phyloP scores from a whole-genome alignment of 768 basidiomycete species.

The Omphalotus guepiniiformis region DNA sequence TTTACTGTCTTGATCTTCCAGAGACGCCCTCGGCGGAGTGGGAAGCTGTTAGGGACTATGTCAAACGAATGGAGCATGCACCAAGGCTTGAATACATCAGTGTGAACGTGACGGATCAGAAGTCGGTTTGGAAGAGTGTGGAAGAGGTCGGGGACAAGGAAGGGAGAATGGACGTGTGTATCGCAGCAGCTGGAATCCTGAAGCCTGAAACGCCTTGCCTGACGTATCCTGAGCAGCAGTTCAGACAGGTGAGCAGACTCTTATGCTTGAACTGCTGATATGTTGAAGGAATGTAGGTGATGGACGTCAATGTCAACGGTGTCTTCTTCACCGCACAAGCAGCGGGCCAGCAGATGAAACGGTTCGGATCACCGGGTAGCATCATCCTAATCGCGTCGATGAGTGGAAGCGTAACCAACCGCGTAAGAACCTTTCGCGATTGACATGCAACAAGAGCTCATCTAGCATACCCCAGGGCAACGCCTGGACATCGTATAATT shows the following conservation, averaged over 20 bases:
- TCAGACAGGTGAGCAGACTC: conserved; percentile 45
- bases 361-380: conserved; percentile 50
- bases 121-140: conserved; percentile 49
- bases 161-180: conserved; percentile 66
- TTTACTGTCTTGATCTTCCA: conserved; percentile 70
- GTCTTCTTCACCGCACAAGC: conserved; percentile 65
- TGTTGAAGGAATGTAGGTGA: conserved; percentile 38
- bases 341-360: conserved; percentile 57
- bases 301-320: conserved; percentile 65
- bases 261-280: background rate
- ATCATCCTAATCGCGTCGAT: conserved; percentile 66
- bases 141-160: conserved; percentile 63
- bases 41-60: conserved; percentile 48
- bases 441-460: background rate
- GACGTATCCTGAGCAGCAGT: conserved; percentile 61
- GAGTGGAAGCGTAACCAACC: conserved; percentile 55
- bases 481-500: conserved; percentile 73
- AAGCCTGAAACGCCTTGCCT: conserved; percentile 57
- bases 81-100: conserved; percentile 54
- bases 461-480: conserved; percentile 45
- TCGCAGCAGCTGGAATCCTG: conserved; percentile 76
- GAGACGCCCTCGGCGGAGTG: conserved; percentile 54
- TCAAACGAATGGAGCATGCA: conserved; percentile 36
- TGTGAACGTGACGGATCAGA: conserved; percentile 64
- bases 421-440: conserved; percentile 31